Evolutionary conservation across 805 yeast genomes (phyloP).

Genomic region (Cyberlindnera euphorbiiphila): DNA sequence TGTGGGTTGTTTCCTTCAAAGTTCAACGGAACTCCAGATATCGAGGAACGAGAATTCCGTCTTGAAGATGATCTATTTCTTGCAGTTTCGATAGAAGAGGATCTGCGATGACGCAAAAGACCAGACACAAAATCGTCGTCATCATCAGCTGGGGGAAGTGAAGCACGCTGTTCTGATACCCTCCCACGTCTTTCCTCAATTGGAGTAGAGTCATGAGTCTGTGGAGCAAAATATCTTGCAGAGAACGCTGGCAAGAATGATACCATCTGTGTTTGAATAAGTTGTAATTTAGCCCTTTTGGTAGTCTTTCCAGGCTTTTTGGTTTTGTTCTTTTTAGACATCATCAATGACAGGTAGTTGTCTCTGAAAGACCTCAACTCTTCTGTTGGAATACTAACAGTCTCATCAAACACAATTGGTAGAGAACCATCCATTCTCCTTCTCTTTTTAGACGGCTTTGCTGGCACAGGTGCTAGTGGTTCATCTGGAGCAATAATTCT

Average conservation of each 20-base stretch:
- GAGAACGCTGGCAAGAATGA: background rate
- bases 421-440: background rate
- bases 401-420: slow-evolving; percentile 16
- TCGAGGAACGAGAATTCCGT: slow-evolving; percentile 25
- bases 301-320: background rate
- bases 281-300: background rate
- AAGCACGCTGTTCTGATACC: background rate
- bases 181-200: slow-evolving; percentile 6
- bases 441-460: slow-evolving; percentile 10
- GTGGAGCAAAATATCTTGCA: background rate
- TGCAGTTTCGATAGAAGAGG: slow-evolving; percentile 23
- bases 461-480: background rate
- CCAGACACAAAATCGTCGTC: slow-evolving; percentile 26
- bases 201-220: background rate
- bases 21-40: slow-evolving; percentile 19
- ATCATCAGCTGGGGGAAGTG: background rate
- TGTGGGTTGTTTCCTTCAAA: slow-evolving; percentile 1
- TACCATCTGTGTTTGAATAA: no score
- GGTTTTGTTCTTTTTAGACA: background rate
- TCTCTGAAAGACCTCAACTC: slow-evolving; percentile 25
- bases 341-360: slow-evolving; percentile 20
- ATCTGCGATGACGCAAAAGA: slow-evolving; percentile 23
- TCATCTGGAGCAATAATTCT: background rate
- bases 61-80: slow-evolving; percentile 24
- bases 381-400: slow-evolving; percentile 21